phyloP scores from a whole-genome alignment of 116 monocot species.

The Dioscorea cayenensis region DNA sequence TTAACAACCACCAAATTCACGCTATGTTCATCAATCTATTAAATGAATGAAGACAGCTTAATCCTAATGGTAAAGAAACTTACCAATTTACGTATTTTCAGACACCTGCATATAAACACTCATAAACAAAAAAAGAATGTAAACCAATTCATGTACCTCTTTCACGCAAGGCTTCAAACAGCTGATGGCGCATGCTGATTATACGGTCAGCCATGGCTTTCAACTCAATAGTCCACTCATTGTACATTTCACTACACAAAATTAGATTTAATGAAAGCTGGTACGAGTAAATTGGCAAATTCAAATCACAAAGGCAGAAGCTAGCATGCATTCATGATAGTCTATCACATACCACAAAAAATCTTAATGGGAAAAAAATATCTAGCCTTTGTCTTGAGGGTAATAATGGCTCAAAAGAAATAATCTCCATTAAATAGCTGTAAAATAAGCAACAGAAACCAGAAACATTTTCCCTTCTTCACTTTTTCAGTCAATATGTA shows the following conservation, averaged over 20 bases:
- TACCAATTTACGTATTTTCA: not conserved
- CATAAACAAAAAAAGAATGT: not conserved
- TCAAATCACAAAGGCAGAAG: not conserved
- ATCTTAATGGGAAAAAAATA: not conserved
- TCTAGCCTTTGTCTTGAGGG: too few species aligned
- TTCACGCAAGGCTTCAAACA: constrained; percentile 68
- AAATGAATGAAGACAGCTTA: not conserved
- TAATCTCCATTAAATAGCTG: too few species aligned
- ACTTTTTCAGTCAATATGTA: too few species aligned
- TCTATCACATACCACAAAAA: not conserved
- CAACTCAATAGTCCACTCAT: constrained; percentile 89
- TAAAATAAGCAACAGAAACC: too few species aligned
- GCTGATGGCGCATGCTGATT: constrained; percentile 83
- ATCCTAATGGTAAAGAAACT: not conserved
- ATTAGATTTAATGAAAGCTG: not conserved
- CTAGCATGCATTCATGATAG: not conserved
- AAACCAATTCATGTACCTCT: constrained; percentile 41
- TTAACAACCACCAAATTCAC: not conserved
- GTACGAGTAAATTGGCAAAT: not conserved
- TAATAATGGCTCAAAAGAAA: too few species aligned
- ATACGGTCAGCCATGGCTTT: constrained; percentile 98
- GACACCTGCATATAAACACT: not conserved
- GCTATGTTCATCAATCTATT: not conserved
- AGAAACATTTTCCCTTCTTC: too few species aligned
- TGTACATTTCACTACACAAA: constrained; percentile 52